Base-by-base conservation (phyloP, 1,139 yeast species). In the Pichia sp. region DNA sequence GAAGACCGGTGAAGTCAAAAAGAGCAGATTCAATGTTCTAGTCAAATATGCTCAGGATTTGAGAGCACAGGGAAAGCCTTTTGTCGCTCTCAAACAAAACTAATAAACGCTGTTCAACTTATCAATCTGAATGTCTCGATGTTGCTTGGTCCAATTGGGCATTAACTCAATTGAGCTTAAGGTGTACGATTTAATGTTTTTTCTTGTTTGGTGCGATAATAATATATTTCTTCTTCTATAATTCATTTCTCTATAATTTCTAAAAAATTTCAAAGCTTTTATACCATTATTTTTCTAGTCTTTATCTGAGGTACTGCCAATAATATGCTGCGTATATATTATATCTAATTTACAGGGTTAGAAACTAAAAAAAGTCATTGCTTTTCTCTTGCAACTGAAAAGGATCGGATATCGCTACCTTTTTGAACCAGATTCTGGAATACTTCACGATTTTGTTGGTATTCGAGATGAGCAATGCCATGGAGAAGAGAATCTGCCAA, bases 401-500 rank as follows among this genome's bases (percentile, higher is more conserved):
- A 30, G 38, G n/a, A 5, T 9, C 10, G 48, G 6, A 36, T 14
- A 5, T 50, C 24, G 4, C 27, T 38, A 8, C 38, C 27, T 2
- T 41, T 27, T 12, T 40, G 16, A 29, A 54, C n/a, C 2, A 48
- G 4, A 9, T 38, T 33, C 2, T 24, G 7, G 9, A 55, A 36
- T 10, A 6, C 9, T 12, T 24, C n/a, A 46, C 65, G 66, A 52
- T 74, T 75, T 2, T 61, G 61, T 52, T 75, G 73, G 83, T 85
- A 82, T 16, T 72, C 68, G 14, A 72, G 55, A 79, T 82, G 81
- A 0, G 82, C 74, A 0, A 82, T 54, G 0, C 80, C 85, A 65
- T 84, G 88, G 4, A 84, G 65, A 17, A 84, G 67, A 0, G 85
- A 74, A 63, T 84, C 90, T 8, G 80, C 78, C 24, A 83, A 65